Base-by-base conservation (phyloP, 176 grass and related monocot genomes). In the Carex pumila region DNA sequence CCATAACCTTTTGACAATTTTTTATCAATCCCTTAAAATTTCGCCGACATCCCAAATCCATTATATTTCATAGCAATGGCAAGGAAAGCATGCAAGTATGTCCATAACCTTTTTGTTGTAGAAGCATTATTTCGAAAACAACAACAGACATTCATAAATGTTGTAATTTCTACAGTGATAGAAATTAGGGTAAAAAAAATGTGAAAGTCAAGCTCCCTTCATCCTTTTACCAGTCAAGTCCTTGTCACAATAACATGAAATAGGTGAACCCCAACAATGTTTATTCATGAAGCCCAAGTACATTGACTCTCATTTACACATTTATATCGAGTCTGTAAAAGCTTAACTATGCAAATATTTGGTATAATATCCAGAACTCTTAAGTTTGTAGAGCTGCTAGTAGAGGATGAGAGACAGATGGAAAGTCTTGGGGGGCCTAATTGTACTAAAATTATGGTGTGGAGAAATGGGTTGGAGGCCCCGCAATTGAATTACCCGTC, bases 371-470 rank as follows among this genome's bases (percentile, higher is more conserved):
- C 53, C 88, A 98, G 95, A 92, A 93, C 30, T 91, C 88, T n/a
- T 0, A 87, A 85, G 59, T 98, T 98, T 85, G 87, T 95, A 8
- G 91, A 98, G 84, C 90, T 94, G 83, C 86, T 98, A 56, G 89
- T 98, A 87, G 94, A 98, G 86, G 86, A 81, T 66, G 91, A 95
- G 49, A 88, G 68, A 49, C 95, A 98, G 73, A 86, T 98, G 88
- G 89, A 98, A 72, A 92, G 92, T 56, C 81, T 98, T 82, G 91
- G 92, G 31, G 93, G 94, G 3, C 14, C 9, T 56, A 90, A 95
- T 55, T 98, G 95, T 84, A 91, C 90, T n/a, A 85, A 54, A 71
- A 90, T 95, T 45, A 93, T 98, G 95, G 89, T 87, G 77, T 98
- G 95, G 95, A 87, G 89, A 79, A 90, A 90, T 55, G 75, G 85